Conservation (phyloP, 495 filamentous ascomycete species). For the Apodospora peruviana region DNA sequence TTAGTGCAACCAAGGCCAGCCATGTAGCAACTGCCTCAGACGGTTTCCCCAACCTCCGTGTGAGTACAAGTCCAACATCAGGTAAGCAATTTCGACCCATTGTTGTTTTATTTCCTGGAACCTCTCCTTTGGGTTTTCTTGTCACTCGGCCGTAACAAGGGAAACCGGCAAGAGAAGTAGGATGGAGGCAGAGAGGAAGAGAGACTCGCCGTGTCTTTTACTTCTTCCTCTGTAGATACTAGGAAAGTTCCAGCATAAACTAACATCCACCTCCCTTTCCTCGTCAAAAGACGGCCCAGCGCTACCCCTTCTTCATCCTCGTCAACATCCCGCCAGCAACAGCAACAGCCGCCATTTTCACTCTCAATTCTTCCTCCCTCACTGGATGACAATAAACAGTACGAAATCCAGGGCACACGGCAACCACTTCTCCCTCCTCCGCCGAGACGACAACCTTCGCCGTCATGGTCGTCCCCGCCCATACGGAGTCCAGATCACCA, state of each 20-base stretch:
- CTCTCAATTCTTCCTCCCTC: constrained; percentile 15
- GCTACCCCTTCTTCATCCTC: neutral
- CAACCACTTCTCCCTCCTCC: constrained; percentile 10
- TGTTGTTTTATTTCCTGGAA: neutral
- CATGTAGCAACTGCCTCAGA: constrained; percentile 35
- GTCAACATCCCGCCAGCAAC: neutral
- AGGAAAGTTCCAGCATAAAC: neutral
- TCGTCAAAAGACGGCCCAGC: constrained; percentile 18
- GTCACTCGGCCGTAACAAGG: no score
- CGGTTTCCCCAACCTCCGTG: constrained; percentile 33
- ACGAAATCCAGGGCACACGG: constrained; percentile 1
- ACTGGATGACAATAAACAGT: neutral
- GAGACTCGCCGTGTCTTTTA: no score
- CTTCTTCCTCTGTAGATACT: no score
- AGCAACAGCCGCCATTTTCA: constrained; percentile 19
- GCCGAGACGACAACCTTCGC: constrained; percentile 1
- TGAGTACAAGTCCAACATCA: constrained; percentile 29
- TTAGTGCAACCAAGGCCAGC: constrained; percentile 35
- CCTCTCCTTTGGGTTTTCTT: neutral
- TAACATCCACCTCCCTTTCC: neutral
- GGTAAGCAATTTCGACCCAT: constrained; percentile 12
- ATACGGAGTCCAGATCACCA: no score
- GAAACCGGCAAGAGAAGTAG: no score
- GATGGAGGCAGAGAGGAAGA: no score
- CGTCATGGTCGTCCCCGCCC: constrained; percentile 10